Percentiles rank a stretch among this genome's conserved stretches.
Evolutionary conservation across 352 stramenopile species (phyloP).

Genomic region (Pythium folliculosum): DNA sequence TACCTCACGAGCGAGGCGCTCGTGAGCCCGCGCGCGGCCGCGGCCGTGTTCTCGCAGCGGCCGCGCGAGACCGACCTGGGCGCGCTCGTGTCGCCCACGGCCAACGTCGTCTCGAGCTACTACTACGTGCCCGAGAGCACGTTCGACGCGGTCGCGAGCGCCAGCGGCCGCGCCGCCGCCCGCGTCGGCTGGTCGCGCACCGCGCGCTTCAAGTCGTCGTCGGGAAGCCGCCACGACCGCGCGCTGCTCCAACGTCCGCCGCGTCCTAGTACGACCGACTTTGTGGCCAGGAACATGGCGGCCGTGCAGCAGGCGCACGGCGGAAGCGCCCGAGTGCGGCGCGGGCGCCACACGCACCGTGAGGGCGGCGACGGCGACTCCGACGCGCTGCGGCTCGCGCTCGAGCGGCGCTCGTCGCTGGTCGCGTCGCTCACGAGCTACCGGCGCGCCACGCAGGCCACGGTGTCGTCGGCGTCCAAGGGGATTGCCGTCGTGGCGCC

Average conservation of each 20-base stretch:
- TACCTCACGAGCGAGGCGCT: conserved; percentile 47
- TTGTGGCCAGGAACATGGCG: conserved; percentile 18
- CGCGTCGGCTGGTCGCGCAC: conserved; percentile 44
- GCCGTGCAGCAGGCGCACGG: neutral
- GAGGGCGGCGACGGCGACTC: too few relatives aligned
- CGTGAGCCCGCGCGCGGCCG: conserved; percentile 30
- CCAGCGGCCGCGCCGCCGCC: conserved; percentile 26
- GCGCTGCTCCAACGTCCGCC: conserved; percentile 6
- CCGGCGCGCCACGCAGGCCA: conserved; percentile 13
- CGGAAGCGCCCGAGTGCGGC: too few relatives aligned
- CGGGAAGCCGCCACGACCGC: conserved; percentile 15
- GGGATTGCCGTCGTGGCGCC: neutral
- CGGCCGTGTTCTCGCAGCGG: conserved; percentile 55
- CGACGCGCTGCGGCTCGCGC: neutral
- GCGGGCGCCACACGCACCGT: too few relatives aligned
- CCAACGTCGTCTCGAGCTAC: conserved; percentile 58
- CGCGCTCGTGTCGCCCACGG: conserved; percentile 36
- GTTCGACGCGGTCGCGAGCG: conserved; percentile 31
- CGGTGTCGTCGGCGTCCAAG: neutral
- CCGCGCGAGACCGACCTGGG: conserved; percentile 43
- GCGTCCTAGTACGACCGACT: conserved; percentile 16
- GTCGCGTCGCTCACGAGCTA: neutral
- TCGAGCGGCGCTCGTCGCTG: conserved; percentile 8
- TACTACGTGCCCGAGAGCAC: conserved; percentile 51
- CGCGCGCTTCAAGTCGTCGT: conserved; percentile 34